A percentile compares a stretch with the other conserved stretches of the same genome.
phyloP scores from a whole-genome alignment of 257 asterid species.

The Plantago major region DNA sequence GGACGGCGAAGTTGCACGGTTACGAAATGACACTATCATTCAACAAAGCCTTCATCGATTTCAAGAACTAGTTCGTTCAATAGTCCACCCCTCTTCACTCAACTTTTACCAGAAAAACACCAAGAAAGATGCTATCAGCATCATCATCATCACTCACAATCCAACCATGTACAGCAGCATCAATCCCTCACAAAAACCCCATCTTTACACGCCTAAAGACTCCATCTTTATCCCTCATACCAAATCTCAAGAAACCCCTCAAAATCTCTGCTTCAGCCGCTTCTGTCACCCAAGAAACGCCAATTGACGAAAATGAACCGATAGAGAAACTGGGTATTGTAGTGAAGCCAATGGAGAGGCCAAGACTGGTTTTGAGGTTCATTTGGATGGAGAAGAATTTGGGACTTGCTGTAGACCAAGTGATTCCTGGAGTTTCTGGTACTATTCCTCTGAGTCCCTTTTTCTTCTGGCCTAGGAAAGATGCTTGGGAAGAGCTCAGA shows the following conservation, averaged over 20 bases:
- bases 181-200: neutral
- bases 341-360: constrained; percentile 41
- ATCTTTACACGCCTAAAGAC: constrained; percentile 5
- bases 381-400: constrained; percentile 54
- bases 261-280: constrained; percentile 5
- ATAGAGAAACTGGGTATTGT: constrained; percentile 28
- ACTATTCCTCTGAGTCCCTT: constrained; percentile 46
- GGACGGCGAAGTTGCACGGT: too few species aligned
- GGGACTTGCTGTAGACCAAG: constrained; percentile 44
- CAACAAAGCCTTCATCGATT: too few species aligned
- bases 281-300: constrained; percentile 19
- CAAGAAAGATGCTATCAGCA: neutral
- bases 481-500: constrained; percentile 52
- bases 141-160: neutral
- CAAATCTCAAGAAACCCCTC: constrained; percentile 1
- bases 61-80: too few species aligned
- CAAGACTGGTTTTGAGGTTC: constrained; percentile 45
- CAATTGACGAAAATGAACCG: neutral
- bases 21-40: too few species aligned
- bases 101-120: too few species aligned
- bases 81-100: too few species aligned
- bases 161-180: neutral
- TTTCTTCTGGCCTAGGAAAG: constrained; percentile 49
- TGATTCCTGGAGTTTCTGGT: constrained; percentile 39
- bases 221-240: neutral